phyloP scores from a whole-genome alignment of 148 eudicot species.

The Selenicereus undatus region DNA sequence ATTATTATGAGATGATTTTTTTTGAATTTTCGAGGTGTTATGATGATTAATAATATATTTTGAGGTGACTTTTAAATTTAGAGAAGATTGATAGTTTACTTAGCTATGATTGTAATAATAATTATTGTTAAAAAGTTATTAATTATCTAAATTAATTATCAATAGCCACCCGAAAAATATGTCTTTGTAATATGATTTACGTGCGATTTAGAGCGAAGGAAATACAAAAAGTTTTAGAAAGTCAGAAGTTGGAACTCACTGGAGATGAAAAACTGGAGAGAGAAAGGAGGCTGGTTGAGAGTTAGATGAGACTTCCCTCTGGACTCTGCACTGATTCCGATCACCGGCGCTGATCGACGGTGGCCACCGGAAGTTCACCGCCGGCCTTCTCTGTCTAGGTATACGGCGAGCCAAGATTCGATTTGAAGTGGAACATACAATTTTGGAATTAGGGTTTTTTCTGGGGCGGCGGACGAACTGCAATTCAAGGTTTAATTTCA shows the following conservation, averaged over 20 bases:
- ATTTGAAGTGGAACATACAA: background rate
- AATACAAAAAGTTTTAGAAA: too few relatives aligned
- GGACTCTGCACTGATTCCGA: background rate
- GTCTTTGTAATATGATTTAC: too few relatives aligned
- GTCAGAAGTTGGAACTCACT: background rate
- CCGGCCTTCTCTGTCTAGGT: background rate
- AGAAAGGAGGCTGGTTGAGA: background rate
- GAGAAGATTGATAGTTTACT: too few relatives aligned
- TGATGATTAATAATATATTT: too few relatives aligned
- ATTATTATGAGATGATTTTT: too few relatives aligned
- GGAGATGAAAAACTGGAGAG: background rate
- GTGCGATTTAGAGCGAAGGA: too few relatives aligned
- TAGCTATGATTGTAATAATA: too few relatives aligned
- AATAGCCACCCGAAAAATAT: too few relatives aligned
- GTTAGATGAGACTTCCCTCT: background rate
- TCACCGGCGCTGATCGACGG: conserved; percentile 1
- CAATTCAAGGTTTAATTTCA: background rate
- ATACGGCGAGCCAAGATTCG: background rate
- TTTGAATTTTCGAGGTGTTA: too few relatives aligned
- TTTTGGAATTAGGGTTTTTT: background rate
- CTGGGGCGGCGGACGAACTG: background rate
- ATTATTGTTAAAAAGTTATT: too few relatives aligned
- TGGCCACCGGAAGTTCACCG: background rate
- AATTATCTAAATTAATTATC: too few relatives aligned
- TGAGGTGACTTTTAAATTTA: too few relatives aligned